Base-by-base conservation (phyloP, 345 rosid genomes). In the Eucalyptus pumila region DNA sequence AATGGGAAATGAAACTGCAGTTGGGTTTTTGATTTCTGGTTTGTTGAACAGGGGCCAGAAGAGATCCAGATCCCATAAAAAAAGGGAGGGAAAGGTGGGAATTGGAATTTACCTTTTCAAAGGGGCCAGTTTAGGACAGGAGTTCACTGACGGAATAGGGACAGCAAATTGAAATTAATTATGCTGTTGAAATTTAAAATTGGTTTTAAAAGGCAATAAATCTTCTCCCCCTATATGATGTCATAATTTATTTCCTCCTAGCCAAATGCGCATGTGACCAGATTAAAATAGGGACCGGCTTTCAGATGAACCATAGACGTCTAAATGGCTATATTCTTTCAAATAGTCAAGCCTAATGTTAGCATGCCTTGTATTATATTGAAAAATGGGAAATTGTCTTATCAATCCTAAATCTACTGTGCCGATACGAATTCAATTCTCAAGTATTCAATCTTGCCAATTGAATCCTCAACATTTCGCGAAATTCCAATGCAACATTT, bases 391-490 rank as follows among this genome's bases (percentile, higher is more conserved):
- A 62, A 62, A 62, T 13, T 62, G 4, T n/a, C 11, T 8, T 0
- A 65, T 65, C 11, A 0, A 3, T 65, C 37, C 0, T 65, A 14
- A 65, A 65, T 1, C 6, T n/a, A n/a, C 14, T n/a, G 1, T 8
- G 10, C 4, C 5, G 5, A 65, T 65, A 4, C 0, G 3, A 14
- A n/a, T 7, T 65, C 5, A 14, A 0, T 65, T 4, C 0, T n/a
- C 34, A n/a, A 65, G 2, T 65, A 14, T n/a, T 15, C 21, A 8
- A 65, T 65, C 9, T 65, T 65, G 1, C 40, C 11, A 8, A 14
- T 0, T 34, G 21, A n/a, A 14, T 65, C 10, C 19, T 15, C 2
- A 2, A n/a, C 6, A n/a, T 65, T 15, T 14, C 0, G 2, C 3
- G 2, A 4, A 65, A 65, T 65, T 65, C 6, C 40, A 14, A 7